Evolutionary conservation across 1,139 yeast species (phyloP).

Genomic region (Debaryomycetaceae sp.): DNA sequence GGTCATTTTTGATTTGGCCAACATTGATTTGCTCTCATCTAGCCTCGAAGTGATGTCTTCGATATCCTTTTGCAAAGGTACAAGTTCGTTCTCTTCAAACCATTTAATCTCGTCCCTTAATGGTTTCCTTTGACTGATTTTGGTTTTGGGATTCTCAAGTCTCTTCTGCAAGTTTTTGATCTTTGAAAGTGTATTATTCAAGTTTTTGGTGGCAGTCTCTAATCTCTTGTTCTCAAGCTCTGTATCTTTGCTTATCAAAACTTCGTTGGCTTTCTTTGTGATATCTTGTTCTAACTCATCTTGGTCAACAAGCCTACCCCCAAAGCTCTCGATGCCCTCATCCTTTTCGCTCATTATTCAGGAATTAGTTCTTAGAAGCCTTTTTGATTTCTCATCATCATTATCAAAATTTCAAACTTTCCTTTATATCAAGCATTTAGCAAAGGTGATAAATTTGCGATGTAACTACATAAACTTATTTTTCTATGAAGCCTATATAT

Average conservation of each 20-base stretch:
- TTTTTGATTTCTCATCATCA: too few relatives aligned
- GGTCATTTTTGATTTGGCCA: constrained; percentile 11
- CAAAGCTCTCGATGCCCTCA: constrained; percentile 21
- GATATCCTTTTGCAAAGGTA: constrained; percentile 55
- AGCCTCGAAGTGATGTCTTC: constrained; percentile 63
- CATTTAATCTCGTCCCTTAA: constrained; percentile 54
- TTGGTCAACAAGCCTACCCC: constrained; percentile 63
- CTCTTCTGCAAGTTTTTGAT: constrained; percentile 46
- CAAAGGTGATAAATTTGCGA: too few relatives aligned
- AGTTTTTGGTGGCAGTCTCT: constrained; percentile 54
- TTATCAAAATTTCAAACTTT: too few relatives aligned
- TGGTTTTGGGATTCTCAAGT: constrained; percentile 50
- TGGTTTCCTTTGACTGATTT: constrained; percentile 62
- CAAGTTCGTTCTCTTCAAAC: constrained; percentile 50
- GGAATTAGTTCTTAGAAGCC: background rate
- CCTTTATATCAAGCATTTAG: too few relatives aligned
- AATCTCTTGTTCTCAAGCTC: constrained; percentile 75
- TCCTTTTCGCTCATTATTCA: constrained; percentile 9
- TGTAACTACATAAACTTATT: too few relatives aligned
- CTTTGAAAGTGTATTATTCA: constrained; percentile 41
- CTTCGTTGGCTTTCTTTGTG: constrained; percentile 65
- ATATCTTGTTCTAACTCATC: constrained; percentile 68
- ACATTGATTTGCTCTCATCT: constrained; percentile 21
- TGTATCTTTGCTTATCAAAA: constrained; percentile 56
- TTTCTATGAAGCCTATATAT: too few relatives aligned